phyloP scores from a whole-genome alignment of 768 basidiomycete species.

The Amylocystis lapponica region DNA sequence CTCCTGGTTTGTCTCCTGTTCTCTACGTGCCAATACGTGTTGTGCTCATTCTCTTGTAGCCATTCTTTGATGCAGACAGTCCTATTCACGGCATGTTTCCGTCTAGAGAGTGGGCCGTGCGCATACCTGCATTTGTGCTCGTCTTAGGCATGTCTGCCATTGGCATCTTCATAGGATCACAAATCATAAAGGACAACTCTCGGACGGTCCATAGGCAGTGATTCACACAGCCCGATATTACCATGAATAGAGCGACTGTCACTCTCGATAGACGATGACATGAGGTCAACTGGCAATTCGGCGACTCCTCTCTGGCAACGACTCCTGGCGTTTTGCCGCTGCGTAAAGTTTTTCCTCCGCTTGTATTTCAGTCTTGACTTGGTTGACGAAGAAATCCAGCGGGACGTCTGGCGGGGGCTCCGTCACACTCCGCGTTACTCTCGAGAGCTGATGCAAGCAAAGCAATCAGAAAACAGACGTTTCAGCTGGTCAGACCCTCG shows the following conservation, averaged over 20 bases:
- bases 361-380: constrained; percentile 55
- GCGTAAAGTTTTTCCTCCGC: constrained; percentile 66
- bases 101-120: constrained; percentile 86
- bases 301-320: constrained; percentile 11
- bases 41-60: constrained; percentile 42
- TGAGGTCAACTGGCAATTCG: constrained; percentile 17
- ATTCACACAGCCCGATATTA: not conserved
- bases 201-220: not conserved
- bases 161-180: constrained; percentile 55
- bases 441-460: constrained; percentile 38
- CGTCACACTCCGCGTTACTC: constrained; percentile 45
- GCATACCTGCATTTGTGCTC: constrained; percentile 79
- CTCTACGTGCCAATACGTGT: constrained; percentile 2
- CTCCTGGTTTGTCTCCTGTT: constrained; percentile 56
- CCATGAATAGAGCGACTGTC: not conserved
- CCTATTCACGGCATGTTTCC: constrained; percentile 79
- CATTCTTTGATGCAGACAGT: constrained; percentile 75
- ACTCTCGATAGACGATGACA: not conserved
- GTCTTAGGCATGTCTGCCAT: constrained; percentile 77
- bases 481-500: not conserved
- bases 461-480: not conserved
- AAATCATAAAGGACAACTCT: constrained; percentile 7
- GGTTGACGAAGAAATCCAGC: constrained; percentile 44
- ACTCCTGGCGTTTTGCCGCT: constrained; percentile 20
- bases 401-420: constrained; percentile 45